Evolutionary conservation across 108 stramenopile species (phyloP).

Genomic region (Cyclotella baltica): DNA sequence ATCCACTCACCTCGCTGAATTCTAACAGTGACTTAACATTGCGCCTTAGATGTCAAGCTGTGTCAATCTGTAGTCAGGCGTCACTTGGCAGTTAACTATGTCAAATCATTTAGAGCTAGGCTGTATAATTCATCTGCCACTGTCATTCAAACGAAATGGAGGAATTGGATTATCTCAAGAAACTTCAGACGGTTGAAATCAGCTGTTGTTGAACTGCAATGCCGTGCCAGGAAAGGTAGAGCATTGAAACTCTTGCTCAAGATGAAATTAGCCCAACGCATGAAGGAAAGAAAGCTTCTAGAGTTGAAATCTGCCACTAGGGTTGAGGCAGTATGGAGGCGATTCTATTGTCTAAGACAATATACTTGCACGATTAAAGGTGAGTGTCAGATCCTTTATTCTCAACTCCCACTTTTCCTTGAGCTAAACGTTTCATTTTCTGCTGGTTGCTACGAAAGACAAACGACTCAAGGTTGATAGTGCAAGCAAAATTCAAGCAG

Average conservation of each 20-base stretch:
- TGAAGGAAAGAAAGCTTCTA: neutral
- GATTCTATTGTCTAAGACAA: neutral
- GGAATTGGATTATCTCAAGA: neutral
- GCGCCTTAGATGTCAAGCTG: neutral
- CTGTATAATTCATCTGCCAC: neutral
- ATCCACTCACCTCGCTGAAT: neutral
- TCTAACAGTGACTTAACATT: neutral
- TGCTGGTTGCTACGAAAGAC: too few species aligned
- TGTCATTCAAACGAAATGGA: constrained; percentile 1
- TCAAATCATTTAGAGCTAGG: neutral
- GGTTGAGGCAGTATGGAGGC: neutral
- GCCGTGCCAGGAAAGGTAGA: neutral
- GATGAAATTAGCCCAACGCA: neutral
- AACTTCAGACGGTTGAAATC: neutral
- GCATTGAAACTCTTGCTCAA: neutral
- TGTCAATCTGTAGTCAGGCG: constrained; percentile 4
- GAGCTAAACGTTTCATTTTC: too few species aligned
- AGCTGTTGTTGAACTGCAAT: neutral
- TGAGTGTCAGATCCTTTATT: too few species aligned
- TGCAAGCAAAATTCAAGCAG: too few species aligned
- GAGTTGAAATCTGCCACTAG: neutral
- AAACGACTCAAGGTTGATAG: too few species aligned
- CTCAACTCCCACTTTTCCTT: too few species aligned
- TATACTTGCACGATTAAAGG: neutral
- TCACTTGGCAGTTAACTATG: neutral